Evolutionary conservation across 1,284 basidiomycete genomes (phyloP), one percentile per base, ranked within the genome.

Genomic region (Cutaneotrichosporon cavernicola): DNA sequence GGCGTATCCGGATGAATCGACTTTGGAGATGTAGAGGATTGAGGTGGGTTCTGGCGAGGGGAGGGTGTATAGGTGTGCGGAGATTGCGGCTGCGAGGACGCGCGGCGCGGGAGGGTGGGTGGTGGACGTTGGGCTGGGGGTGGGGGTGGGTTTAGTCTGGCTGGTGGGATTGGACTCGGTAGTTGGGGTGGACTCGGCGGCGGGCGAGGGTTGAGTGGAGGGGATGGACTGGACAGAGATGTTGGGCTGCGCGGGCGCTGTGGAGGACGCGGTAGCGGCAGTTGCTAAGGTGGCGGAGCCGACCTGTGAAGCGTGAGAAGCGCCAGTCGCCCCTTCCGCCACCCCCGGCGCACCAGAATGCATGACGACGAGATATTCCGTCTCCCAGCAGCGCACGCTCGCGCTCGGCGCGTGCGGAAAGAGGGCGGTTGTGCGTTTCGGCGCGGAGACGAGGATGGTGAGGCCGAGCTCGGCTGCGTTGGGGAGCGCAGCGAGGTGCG

Each of bases 11-110:
- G 92, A 93, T 14, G 93, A 89, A 77, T 98, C 97, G 62, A 97
- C 88, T 80, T 99, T 99, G 58, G 91, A 91, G 55, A 98, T 85
- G 80, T 98, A 97, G 26, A 99, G 81, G 40, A 99, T 85, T 1
- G 87, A 88, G 61, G 85, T 86, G 13, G 63, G 51, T 1, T 47
- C 8, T 11, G 62, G 26, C 2, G 84, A 85, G 4, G 79, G 77
- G 34, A 81, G 70, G 52, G 87, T 86, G 83, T 93, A 97, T 36
- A 97, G 81, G 62, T 84, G 86, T 0, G 88, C 90, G 73, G 96
- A 92, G 67, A 98, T 85, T 1, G 89, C 96, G 8, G 88, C 85
- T 32, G 92, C 86, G 50, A 93, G 67, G 1, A 73, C 71, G 32
- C 64, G 49, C 30, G 59, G 26, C 4, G 62, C 56, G 22, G 61